Evolutionary conservation across 371 early-diverging fungal genomes (phyloP), one percentile per base, ranked within the genome.

Genomic region (Lichtheimia corymbifera): DNA sequence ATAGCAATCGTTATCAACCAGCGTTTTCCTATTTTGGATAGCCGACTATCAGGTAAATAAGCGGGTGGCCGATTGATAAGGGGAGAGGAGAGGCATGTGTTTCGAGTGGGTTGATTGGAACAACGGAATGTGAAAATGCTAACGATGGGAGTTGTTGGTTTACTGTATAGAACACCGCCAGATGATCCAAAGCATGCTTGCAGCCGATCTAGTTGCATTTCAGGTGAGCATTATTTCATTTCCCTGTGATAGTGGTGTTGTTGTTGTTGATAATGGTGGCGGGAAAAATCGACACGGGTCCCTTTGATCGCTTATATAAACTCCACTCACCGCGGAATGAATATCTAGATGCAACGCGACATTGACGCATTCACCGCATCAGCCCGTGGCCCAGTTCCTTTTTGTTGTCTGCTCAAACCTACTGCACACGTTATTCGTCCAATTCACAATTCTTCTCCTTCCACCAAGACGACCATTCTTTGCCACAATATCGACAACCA

Each of bases 1-100:
- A 92, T 99, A 55, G 99, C 97, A 3, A 91, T 99, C 65, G 98
- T 98, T 73, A 74, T 99, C 41, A 99, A 98, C 74, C 91, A 94
- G 35, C 96, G 97, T 4, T 99, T 99, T 77, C 98, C 99, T 47
- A 18, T 13, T 40, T 42, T 56, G 63, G 63, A 56, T 27, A 56
- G 43, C 24, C 57, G 40, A 27, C 4, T 11, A 11, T n/a, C 15
- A 30, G 54, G 50, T 24, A 59, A 50, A 14, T 51, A 22, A 9
- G 28, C 28, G 28, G 28, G 28, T 28, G 28, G 28, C 20, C 20
- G 50, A 51, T 51, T 25, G 51, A 35, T 35, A 35, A 35, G 35
- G 35, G 35, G 11, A 35, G 35, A 35, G 35, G 35, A 35, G 35
- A 35, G 35, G 35, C 35, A 35, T 35, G 35, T 35, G 35, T 35